phyloP scores from a whole-genome alignment of 2,329 filamentous ascomycete genomes.

The Lasiodiplodia citricola region DNA sequence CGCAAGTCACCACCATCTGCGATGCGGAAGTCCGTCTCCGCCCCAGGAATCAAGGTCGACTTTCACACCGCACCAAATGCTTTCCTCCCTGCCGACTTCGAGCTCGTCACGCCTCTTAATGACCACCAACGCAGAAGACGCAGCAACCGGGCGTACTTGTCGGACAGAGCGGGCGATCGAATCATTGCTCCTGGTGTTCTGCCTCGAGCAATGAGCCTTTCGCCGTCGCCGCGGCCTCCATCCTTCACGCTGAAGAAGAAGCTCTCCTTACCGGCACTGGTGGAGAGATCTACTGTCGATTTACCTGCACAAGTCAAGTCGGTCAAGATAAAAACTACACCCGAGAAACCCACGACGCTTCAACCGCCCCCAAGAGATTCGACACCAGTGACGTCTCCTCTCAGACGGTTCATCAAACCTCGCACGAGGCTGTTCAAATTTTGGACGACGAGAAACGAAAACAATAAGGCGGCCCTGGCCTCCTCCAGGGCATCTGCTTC shows the following conservation, averaged over 20 bases:
- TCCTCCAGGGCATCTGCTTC: constrained; percentile 16
- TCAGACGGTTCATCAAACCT: constrained; percentile 33
- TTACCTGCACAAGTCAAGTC: constrained; percentile 11
- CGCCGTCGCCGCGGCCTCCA: constrained; percentile 18
- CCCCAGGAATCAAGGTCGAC: constrained; percentile 41
- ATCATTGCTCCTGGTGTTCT: constrained; percentile 18
- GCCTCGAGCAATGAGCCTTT: constrained; percentile 20
- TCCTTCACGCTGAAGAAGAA: constrained; percentile 13
- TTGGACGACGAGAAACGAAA: constrained; percentile 35
- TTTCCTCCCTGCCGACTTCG: constrained; percentile 56
- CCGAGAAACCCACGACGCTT: background rate
- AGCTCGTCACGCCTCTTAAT: constrained; percentile 35
- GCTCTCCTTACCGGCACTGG: constrained; percentile 22
- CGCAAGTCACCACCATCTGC: constrained; percentile 36
- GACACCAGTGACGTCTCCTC: background rate
- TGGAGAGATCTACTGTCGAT: constrained; percentile 11
- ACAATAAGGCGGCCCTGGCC: constrained; percentile 15
- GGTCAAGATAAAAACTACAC: background rate
- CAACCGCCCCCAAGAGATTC: background rate
- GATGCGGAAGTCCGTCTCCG: constrained; percentile 26
- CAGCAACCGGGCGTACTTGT: constrained; percentile 12
- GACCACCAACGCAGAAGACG: constrained; percentile 1
- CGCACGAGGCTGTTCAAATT: constrained; percentile 46
- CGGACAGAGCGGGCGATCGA: constrained; percentile 10
- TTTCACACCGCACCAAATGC: constrained; percentile 55